Evolutionary conservation across 2,329 filamentous ascomycete species (phyloP), one percentile per base, ranked within the genome.

Genomic region (Sclerotinia spermophila): DNA sequence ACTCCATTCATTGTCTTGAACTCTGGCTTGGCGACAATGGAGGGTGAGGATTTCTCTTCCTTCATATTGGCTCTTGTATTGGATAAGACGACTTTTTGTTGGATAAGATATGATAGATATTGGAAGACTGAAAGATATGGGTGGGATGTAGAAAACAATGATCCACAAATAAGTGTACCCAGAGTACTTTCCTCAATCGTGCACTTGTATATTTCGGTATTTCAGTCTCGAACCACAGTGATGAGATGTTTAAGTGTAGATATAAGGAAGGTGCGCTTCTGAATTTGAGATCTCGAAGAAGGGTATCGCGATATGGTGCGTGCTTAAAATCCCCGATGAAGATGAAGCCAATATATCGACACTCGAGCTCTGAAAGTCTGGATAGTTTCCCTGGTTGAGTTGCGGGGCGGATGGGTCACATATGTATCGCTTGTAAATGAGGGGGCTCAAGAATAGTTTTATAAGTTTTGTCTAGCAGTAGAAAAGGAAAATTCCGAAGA

Each of bases 131-230:
- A 65, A 51, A n/a, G 42, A 38, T 19, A 13, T 27, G 33, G 33
- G 44, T 19, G 30, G 24, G 19, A 38, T 45, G 45, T 19, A 33
- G 30, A 38, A 27, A 24, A 51, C 38, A 3, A 53, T 64, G 44
- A 44, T 35, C 60, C 60, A 64, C 60, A 64, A 53, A 48, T 38
- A 17, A 65, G 24, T 38, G 45, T 30, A 27, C 33, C 33, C 33
- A 33, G 40, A 65, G 24, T 51, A 17, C 30, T 65, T 65, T 51
- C 61, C 61, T 33, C 45, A 65, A 24, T 65, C 61, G 61, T 53
- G 61, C 61, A 65, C 61, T 48, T 40, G 15, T n/a, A 5, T 45
- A 24, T 48, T 21, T 35, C 33, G 30, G 30, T 45, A 24, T 48
- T 21, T 35, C 33, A 21, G 30, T 48, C 35, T 33, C 30, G 19